Conservation (phyloP, 2,329 filamentous ascomycete genomes). For the Sporothrix inflata region DNA sequence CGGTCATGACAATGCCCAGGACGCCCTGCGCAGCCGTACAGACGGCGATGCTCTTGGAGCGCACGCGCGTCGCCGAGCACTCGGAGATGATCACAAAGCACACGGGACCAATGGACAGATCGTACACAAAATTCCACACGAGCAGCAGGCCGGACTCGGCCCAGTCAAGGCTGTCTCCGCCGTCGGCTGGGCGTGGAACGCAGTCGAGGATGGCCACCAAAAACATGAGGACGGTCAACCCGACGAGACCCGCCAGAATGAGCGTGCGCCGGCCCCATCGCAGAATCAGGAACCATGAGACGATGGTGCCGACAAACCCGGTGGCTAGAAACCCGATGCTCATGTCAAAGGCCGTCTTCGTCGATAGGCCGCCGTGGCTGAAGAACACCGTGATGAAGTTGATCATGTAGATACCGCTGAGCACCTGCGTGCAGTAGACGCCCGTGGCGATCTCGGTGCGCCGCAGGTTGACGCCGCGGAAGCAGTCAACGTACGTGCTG, state of each 20-base stretch:
- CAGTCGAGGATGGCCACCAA: slow-evolving; percentile 53
- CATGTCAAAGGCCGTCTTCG: slow-evolving; percentile 54
- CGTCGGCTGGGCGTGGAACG: slow-evolving; percentile 43
- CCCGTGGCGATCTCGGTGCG: slow-evolving; percentile 61
- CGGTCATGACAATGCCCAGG: slow-evolving; percentile 48
- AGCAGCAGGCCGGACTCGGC: slow-evolving; percentile 56
- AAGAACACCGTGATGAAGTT: slow-evolving; percentile 67
- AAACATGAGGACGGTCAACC: slow-evolving; percentile 51
- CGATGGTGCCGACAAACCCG: slow-evolving; percentile 56
- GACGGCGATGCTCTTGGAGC: slow-evolving; percentile 51
- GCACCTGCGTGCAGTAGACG: slow-evolving; percentile 67
- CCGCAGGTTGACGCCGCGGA: slow-evolving; percentile 53
- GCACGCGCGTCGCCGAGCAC: slow-evolving; percentile 49
- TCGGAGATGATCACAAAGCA: slow-evolving; percentile 61
- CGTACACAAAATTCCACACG: slow-evolving; percentile 58
- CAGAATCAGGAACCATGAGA: slow-evolving; percentile 55
- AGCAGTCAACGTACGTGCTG: slow-evolving; percentile 55
- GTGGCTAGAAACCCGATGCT: slow-evolving; percentile 56
- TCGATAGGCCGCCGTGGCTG: slow-evolving; percentile 56
- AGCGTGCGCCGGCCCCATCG: slow-evolving; percentile 57
- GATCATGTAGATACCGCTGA: slow-evolving; percentile 66
- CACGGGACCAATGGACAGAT: slow-evolving; percentile 54
- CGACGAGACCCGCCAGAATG: slow-evolving; percentile 51
- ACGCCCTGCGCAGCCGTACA: slow-evolving; percentile 49
- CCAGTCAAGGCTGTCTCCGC: slow-evolving; percentile 41